Evolutionary conservation across 345 rosid species (phyloP), one percentile per base, ranked within the genome.

Genomic region (Noccaea bulbosa): DNA sequence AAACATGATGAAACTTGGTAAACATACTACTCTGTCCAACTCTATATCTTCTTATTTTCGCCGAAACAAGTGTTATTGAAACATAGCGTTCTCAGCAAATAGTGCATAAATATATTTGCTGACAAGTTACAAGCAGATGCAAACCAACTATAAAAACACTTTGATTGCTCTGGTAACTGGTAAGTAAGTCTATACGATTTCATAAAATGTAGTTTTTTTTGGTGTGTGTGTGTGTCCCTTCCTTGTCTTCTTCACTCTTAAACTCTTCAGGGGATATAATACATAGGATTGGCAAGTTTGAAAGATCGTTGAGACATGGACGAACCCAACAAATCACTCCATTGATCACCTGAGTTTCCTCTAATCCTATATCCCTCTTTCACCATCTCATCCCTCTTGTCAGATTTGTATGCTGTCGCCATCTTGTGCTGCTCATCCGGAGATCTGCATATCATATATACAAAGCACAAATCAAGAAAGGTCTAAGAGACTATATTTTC

Each of bases 321-420:
- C 38, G 79, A 68, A 34, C 96, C 96, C 67, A 91, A 69, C 76
- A 93, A 72, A 78, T 93, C 97, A 43, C 96, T 93, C 97, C 98
- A 93, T 11, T 93, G 98, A 61, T 93, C 98, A 35, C 98, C 97
- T 4, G 91, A 87, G 68, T 93, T 93, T 11, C 98, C 98, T 6
- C 75, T 79, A 52, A 93, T 86, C 69, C 94, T 77, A 46, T 78
- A 91, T 64, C 96, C 96, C 33, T 86, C 88, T 55, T 70, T 65
- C 67, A 76, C 82, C 89, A 94, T 88, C 83, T 85, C 88, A 46
- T 73, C 82, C 73, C 99, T 89, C 86, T 80, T 91, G 77, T 85
- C 91, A 4, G 97, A 91, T 68, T 74, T 74, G 78, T 74, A 74
- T 16, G 60, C 27, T 4, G 76, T 74, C 4, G 97, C 98, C 46